Conservation (phyloP, 129 eudicot species). For the Erigeron canadensis region DNA sequence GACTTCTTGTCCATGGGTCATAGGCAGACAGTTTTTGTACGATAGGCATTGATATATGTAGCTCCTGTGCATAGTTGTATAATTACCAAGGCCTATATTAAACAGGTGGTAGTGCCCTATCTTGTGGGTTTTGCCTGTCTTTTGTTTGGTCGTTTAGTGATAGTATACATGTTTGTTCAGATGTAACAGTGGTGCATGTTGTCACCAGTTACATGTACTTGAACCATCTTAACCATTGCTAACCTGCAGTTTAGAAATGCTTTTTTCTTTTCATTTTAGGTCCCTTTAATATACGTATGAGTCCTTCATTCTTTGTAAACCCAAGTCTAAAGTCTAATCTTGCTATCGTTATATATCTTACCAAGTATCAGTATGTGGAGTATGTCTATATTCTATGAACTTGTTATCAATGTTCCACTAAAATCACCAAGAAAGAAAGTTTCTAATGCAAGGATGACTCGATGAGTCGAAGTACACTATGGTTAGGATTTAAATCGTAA, state of each 20-base stretch:
- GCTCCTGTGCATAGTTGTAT: slow-evolving; percentile 24
- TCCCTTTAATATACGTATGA: neutral
- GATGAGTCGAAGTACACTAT: no score
- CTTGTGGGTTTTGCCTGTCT: neutral
- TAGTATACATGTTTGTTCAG: neutral
- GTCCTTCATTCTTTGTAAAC: no score
- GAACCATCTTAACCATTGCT: slow-evolving; percentile 13
- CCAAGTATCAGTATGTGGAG: no score
- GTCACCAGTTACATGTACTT: no score
- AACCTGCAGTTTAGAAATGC: neutral
- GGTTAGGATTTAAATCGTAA: no score
- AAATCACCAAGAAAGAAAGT: no score
- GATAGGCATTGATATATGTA: slow-evolving; percentile 19
- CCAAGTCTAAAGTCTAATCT: no score
- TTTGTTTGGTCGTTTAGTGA: neutral
- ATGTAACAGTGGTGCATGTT: no score
- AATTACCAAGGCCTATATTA: slow-evolving; percentile 14
- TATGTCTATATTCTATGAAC: no score
- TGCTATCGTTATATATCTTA: no score
- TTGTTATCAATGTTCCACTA: no score
- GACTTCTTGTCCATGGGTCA: slow-evolving; percentile 9
- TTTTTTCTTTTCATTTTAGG: neutral
- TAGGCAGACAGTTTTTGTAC: slow-evolving; percentile 26
- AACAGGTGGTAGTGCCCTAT: slow-evolving; percentile 17
- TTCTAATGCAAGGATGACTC: no score